Conservation (phyloP, 2,329 filamentous ascomycete genomes). For the Cercospora beticola region DNA sequence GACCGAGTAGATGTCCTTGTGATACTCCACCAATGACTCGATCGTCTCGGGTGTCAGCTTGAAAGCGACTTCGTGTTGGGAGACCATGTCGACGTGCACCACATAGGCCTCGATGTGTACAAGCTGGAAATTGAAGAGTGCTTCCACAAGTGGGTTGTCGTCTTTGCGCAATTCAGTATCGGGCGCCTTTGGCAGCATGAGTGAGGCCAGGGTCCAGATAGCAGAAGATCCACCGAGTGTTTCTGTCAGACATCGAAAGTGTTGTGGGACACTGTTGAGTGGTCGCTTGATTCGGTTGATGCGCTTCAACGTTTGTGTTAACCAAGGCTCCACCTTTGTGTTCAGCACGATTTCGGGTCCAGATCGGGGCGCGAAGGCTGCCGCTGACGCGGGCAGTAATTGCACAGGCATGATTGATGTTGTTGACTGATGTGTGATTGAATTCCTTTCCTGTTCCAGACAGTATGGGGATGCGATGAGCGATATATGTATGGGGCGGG, state of each 20-base stretch:
- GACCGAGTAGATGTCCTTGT: constrained; percentile 91
- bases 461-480: constrained; percentile 28
- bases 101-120: constrained; percentile 95
- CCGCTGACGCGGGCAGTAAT: constrained; percentile 90
- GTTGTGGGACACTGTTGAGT: constrained; percentile 93
- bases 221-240: constrained; percentile 84
- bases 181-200: constrained; percentile 89
- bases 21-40: constrained; percentile 87
- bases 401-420: constrained; percentile 75
- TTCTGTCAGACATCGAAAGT: constrained; percentile 92
- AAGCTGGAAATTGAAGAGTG: constrained; percentile 88
- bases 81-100: constrained; percentile 98
- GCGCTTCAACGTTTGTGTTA: constrained; percentile 93
- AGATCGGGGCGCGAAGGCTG: constrained; percentile 90
- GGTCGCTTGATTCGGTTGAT: constrained; percentile 96
- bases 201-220: constrained; percentile 89
- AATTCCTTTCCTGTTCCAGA: constrained; percentile 25
- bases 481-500: constrained; percentile 31
- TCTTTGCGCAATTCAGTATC: constrained; percentile 82
- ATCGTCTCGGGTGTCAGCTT: constrained; percentile 96
- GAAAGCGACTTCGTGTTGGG: constrained; percentile 95
- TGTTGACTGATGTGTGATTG: constrained; percentile 17
- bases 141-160: constrained; percentile 77
- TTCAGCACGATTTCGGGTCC: constrained; percentile 93
- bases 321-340: constrained; percentile 91